These are phyloP conservation scores for Rutstroemia sydowiana DNA, from an alignment of 2,329 filamentous ascomycete genomes.

Conservation along the genomic window DNA sequence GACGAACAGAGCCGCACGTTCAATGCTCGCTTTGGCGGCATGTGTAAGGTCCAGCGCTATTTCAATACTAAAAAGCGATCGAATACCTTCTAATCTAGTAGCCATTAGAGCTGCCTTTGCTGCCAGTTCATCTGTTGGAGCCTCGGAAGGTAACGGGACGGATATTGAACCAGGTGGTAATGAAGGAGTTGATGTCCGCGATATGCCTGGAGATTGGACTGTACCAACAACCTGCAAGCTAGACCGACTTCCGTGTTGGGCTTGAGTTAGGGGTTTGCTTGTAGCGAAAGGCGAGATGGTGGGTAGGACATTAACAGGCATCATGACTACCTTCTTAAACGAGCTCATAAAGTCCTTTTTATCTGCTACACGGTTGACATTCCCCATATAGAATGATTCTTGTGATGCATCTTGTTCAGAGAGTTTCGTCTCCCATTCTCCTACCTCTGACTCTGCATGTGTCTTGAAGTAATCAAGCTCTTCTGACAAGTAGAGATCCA, in stretches of 20 bases:
- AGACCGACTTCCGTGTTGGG: conserved; percentile 16
- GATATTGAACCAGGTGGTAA: conserved; percentile 29
- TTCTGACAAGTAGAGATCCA: conserved; percentile 89
- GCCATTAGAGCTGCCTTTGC: conserved; percentile 98
- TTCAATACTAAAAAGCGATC: conserved; percentile 92
- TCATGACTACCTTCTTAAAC: conserved; percentile 99
- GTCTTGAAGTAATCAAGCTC: conserved; percentile 81
- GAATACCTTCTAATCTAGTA: conserved; percentile 86
- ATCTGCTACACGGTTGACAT: conserved; percentile 86
- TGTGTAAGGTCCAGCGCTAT: conserved; percentile 87
- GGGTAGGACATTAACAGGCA: conserved; percentile 87
- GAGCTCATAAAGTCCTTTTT: conserved; percentile 95
- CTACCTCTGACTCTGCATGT: conserved; percentile 69
- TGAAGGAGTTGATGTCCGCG: conserved; percentile 45
- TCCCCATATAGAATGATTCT: conserved; percentile 94
- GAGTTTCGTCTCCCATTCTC: conserved; percentile 83
- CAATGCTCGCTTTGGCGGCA: conserved; percentile 77
- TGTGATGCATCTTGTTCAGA: conserved; percentile 84
- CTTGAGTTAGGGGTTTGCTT: conserved; percentile 24
- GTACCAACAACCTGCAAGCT: conserved; percentile 26
- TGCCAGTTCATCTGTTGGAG: conserved; percentile 82
- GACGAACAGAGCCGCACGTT: conserved; percentile 77
- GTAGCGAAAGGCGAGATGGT: conserved; percentile 50
- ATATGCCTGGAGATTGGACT: conserved; percentile 27
- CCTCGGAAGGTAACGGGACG: conserved; percentile 48